These are phyloP conservation scores for Apiotrichum montevideense DNA, from an alignment of 1,284 basidiomycete genomes.

Conservation along the genomic window DNA sequence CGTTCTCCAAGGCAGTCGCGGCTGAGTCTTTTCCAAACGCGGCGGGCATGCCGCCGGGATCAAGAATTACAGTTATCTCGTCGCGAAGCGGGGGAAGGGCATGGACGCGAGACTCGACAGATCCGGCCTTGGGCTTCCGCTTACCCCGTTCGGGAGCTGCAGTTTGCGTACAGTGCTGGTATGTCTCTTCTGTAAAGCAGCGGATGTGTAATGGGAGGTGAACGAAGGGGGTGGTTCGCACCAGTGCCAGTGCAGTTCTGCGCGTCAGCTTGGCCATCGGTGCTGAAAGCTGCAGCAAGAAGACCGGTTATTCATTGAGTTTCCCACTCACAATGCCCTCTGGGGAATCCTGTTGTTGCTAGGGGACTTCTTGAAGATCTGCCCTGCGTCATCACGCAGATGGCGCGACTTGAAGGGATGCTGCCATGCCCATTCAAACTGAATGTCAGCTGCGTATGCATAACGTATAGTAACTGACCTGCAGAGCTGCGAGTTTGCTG, in stretches of 20 bases:
- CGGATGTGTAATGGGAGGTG: constrained; percentile 50
- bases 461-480: constrained; percentile 24
- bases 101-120: constrained; percentile 4
- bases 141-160: too few species aligned
- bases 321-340: constrained; percentile 39
- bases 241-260: constrained; percentile 38
- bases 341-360: constrained; percentile 34
- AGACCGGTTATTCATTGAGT: too few species aligned
- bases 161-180: neutral
- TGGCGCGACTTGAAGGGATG: constrained; percentile 54
- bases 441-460: constrained; percentile 18
- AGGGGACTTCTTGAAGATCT: constrained; percentile 35
- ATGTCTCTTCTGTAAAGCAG: constrained; percentile 56
- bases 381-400: constrained; percentile 24
- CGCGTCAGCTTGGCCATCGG: neutral
- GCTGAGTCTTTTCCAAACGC: constrained; percentile 55
- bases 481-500: constrained; percentile 69
- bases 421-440: constrained; percentile 94
- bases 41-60: constrained; percentile 62
- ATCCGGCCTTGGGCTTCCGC: neutral
- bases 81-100: constrained; percentile 47
- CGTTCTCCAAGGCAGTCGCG: constrained; percentile 32
- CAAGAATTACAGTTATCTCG: constrained; percentile 52
- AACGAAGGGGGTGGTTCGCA: constrained; percentile 19
- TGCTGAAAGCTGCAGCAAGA: too few species aligned